These are phyloP conservation scores for Amyloporia xantha DNA, from an alignment of 768 basidiomycete genomes.

Conservation along the genomic window DNA sequence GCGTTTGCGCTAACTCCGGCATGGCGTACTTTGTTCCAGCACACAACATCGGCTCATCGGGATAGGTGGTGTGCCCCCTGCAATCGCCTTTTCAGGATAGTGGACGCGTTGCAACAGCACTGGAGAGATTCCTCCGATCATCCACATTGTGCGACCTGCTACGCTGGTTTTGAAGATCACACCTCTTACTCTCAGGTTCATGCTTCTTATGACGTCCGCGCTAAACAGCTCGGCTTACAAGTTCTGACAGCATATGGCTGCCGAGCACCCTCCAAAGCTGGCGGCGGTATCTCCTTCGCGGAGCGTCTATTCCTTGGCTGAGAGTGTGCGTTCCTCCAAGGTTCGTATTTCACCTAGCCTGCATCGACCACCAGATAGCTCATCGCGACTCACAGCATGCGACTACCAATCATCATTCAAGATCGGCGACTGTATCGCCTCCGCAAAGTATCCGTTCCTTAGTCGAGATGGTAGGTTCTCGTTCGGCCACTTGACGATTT, in stretches of 20 bases:
- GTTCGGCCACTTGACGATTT: background rate
- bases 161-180: constrained; percentile 16
- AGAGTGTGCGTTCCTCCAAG: background rate
- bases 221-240: background rate
- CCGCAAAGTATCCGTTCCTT: background rate
- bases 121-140: constrained; percentile 13
- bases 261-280: background rate
- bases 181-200: constrained; percentile 12
- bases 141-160: constrained; percentile 17
- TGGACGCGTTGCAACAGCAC: constrained; percentile 8
- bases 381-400: no score
- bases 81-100: constrained; percentile 6
- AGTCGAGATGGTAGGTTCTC: background rate
- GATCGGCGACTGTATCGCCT: background rate
- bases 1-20: background rate
- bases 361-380: no score
- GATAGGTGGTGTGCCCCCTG: constrained; percentile 8
- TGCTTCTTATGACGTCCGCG: background rate
- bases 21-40: background rate
- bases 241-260: background rate
- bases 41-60: constrained; percentile 5
- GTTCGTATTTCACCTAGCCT: no score
- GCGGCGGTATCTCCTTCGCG: background rate
- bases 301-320: background rate
- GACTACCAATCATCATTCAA: no score